Conservation (phyloP, 345 rosid species). For the Geranium rotundifolium region DNA sequence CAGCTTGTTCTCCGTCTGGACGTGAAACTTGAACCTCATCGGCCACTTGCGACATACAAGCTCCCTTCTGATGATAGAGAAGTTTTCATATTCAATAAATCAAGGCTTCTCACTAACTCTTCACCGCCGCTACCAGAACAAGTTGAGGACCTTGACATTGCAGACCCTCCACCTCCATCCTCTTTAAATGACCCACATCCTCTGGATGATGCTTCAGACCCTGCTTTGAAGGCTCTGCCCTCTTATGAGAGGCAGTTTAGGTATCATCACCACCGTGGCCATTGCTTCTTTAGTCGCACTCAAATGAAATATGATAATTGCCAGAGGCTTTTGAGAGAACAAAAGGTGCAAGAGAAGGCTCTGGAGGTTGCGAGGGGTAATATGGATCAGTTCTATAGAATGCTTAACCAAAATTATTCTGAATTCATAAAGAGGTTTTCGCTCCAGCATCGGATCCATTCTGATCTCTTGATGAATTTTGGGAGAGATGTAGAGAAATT, state of each 20-base stretch:
- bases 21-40: slow-evolving; percentile 74
- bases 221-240: slow-evolving; percentile 90
- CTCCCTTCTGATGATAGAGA: slow-evolving; percentile 65
- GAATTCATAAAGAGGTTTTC: slow-evolving; percentile 83
- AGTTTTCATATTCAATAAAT: slow-evolving; percentile 69
- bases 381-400: slow-evolving; percentile 71
- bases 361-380: slow-evolving; percentile 73
- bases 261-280: slow-evolving; percentile 59
- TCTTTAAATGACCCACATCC: slow-evolving; percentile 55
- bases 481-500: slow-evolving; percentile 70
- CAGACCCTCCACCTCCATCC: slow-evolving; percentile 44
- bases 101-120: slow-evolving; percentile 53
- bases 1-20: slow-evolving; percentile 81
- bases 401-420: slow-evolving; percentile 54
- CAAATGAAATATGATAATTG: slow-evolving; percentile 40
- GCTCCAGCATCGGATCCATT: slow-evolving; percentile 62
- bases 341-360: slow-evolving; percentile 85
- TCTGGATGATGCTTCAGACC: slow-evolving; percentile 76
- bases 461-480: slow-evolving; percentile 58
- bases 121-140: slow-evolving; percentile 57
- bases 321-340: slow-evolving; percentile 66
- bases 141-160: slow-evolving; percentile 37
- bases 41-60: slow-evolving; percentile 54
- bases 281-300: slow-evolving; percentile 45
- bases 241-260: slow-evolving; percentile 81